Conservation (phyloP, 2,329 filamentous ascomycete genomes). For the Aspergillus melleus region DNA sequence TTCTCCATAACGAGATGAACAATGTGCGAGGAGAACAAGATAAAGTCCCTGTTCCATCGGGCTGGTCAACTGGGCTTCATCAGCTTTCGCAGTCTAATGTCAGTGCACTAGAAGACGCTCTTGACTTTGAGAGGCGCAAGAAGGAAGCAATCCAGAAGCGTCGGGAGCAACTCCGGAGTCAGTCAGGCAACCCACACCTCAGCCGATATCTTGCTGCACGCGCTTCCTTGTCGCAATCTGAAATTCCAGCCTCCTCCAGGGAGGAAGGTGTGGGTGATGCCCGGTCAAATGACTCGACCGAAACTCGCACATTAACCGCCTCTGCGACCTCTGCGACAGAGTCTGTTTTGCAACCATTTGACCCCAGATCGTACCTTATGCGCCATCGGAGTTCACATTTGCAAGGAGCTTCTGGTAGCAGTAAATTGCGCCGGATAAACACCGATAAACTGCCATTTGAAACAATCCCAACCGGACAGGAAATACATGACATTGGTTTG, state of each 20-base stretch:
- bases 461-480: slow-evolving; percentile 23
- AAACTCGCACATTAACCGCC: neutral
- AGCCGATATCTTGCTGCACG: slow-evolving; percentile 34
- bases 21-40: slow-evolving; percentile 10
- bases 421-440: slow-evolving; percentile 14
- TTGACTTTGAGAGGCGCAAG: slow-evolving; percentile 43
- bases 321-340: neutral
- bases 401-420: neutral
- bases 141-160: slow-evolving; percentile 32
- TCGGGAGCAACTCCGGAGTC: slow-evolving; percentile 20
- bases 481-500: slow-evolving; percentile 25
- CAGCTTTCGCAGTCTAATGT: slow-evolving; percentile 10
- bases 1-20: neutral
- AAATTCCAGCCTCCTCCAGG: neutral
- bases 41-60: slow-evolving; percentile 24
- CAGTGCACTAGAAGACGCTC: slow-evolving; percentile 29
- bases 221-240: slow-evolving; percentile 19
- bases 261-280: neutral
- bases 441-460: slow-evolving; percentile 32
- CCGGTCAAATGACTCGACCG: neutral
- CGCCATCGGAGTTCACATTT: slow-evolving; percentile 14
- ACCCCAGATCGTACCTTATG: slow-evolving; percentile 35
- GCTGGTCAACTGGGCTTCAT: slow-evolving; percentile 26
- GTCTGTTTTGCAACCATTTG: slow-evolving; percentile 19
- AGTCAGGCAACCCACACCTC: slow-evolving; percentile 20